Base-by-base conservation (phyloP, 2,329 filamentous ascomycete genomes). In the Lachnellula hyalina region DNA sequence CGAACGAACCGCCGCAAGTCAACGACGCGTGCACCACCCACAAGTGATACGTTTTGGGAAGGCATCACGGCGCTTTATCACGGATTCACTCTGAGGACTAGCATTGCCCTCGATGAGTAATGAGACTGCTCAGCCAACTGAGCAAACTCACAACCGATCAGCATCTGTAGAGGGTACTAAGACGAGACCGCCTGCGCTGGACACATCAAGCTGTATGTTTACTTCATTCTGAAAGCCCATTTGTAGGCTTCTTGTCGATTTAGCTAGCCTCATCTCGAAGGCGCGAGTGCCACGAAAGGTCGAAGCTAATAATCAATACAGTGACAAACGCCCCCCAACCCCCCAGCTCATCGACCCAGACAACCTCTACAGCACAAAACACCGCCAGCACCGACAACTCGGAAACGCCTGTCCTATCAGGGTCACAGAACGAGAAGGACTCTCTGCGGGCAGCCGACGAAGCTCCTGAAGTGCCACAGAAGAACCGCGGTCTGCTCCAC, bases 401-500 rank as follows among this genome's bases (percentile, higher is more conserved):
- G 12, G 66, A 67, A 14, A 57, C 57, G 8, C 57, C 62, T n/a
- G 58, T 62, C 23, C 49, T 65, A 28, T 58, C 65, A 23, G 61
- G 55, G 15, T 58, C 62, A 45, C 62, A 61, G 41, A 57, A 58
- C 57, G 66, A 68, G 52, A 67, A 65, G 17, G 63, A 66, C 34
- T 60, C 51, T 45, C 47, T 60, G 21, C 56, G 51, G 38, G 52
- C 53, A 46, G 53, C 60, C 9, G 64, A 67, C 49, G 61, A 67
- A 52, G 52, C 57, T 32, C 52, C 60, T 38, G 62, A 64, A 53
- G 59, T 58, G 38, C 52, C 63, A 17, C 62, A 64, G 57, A 81
- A 79, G 67, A 75, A 75, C 55, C 76, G 77, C 49, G 72, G 75
- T 36, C 74, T 81, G 42, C 73, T 86, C 41, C 75, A 80, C 70